Base-by-base conservation (phyloP, 371 early-diverging fungal genomes). In the Basidiobolus heterosporus region DNA sequence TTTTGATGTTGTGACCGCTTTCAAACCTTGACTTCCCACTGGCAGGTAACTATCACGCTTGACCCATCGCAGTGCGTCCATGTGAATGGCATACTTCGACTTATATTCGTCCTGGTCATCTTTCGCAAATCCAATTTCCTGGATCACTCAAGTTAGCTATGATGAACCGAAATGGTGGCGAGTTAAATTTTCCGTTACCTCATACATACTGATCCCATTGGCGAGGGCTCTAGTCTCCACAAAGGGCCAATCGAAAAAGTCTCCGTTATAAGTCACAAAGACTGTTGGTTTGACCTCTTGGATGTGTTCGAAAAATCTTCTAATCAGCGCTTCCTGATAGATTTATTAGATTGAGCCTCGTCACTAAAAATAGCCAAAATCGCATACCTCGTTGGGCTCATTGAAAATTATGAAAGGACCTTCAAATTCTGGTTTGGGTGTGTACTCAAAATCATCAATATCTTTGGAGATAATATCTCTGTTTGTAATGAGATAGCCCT, bases 221-320 rank as follows among this genome's bases (percentile, higher is more conserved):
- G 65, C 61, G 41, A 64, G 67, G 1, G 94, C 83, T 46, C 99
- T 60, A 19, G 83, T 76, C 51, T 98, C 92, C 8, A 99, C 69
- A 67, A 96, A 99, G 0, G 98, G 98, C 92, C 95, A 98, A 78
- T 99, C 99, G 76, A 99, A 99, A 60, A 78, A 88, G 59, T 95
- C 95, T 60, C 99, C 99, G 84, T 99, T 99, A 63, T 98, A 99
- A 2, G 99, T 98, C 1, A 90, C 95, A 57, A 88, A 72, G 11
- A 99, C 82, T 5, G 86, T 86, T 0, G 99, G 99, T 55, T 79
- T 75, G 5, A 81, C 75, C 11, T 78, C 67, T 44, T 81, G 78
- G 20, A 99, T 80, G 49, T 98, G 88, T 43, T 86, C 87, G 57
- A 97, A 85, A 61, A 99, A 99, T 41, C 91, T 74, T 13, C 71